Base-by-base conservation (phyloP, 2,329 filamentous ascomycete genomes). In the Colletotrichum chlorophyti region DNA sequence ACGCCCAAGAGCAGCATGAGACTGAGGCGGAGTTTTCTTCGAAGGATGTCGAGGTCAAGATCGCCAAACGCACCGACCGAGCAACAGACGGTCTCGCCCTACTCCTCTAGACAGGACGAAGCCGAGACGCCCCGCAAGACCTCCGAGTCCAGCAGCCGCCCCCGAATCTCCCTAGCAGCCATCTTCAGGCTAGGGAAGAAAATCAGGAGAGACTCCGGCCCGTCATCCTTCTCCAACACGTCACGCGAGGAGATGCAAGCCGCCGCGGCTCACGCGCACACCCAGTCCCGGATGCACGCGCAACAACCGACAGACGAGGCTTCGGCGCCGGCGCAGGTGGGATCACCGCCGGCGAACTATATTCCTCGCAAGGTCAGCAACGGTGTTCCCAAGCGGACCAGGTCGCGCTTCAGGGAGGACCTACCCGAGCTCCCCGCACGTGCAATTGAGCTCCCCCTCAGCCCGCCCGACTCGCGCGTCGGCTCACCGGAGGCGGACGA, bases 341-440 rank as follows among this genome's bases (percentile, higher is more conserved):
- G 81, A 15, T 74, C 79, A 43, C 80, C 83, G 53, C 71, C 81
- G 21, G 65, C 79, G 15, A 73, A 70, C 49, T 67, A 74, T 70
- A 57, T 68, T 46, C 72, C 77, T 29, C 51, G 68, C 11, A 73
- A 66, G 46, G 53, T 73, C 7, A 78, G 74, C 63, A 70, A 76
- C 11, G 75, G 74, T 7, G 70, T 88, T 6, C 89, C 92, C 6
- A 89, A 90, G 67, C 86, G 93, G 53, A 95, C 92, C 4, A 88
- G 91, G 73, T 97, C 93, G 32, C 93, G 91, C 53, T 98, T 98
- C 76, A 85, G 91, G 45, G 94, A 98, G 76, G 93, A 97, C 68
- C 81, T 97, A 11, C 93, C 93, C 4, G 94, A 97, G 69, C 83
- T n/a, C n/a, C n/a, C n/a, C n/a, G n/a, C n/a, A n/a, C n/a, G n/a